phyloP scores from a whole-genome alignment of 1,139 yeast species.

The Nakaseomyces uthaithaninus region DNA sequence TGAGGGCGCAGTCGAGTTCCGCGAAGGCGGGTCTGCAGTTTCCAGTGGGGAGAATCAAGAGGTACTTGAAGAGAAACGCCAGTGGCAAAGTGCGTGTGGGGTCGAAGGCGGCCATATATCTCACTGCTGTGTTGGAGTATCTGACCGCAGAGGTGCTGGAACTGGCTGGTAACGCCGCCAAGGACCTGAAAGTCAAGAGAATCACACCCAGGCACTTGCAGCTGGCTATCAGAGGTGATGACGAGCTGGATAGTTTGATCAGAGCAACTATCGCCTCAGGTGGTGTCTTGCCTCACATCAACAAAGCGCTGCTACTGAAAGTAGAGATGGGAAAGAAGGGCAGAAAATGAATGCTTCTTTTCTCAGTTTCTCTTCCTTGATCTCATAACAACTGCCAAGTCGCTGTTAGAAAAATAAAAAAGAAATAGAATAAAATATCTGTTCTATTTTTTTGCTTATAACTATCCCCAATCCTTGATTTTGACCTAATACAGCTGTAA shows the following conservation, averaged over 20 bases:
- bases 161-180: conserved; percentile 98
- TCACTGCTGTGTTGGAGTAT: conserved; percentile 95
- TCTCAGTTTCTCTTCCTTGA: neutral
- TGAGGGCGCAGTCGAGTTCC: conserved; percentile 77
- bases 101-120: conserved; percentile 92
- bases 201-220: conserved; percentile 98
- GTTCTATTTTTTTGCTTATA: no score
- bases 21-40: conserved; percentile 97
- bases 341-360: conserved; percentile 9
- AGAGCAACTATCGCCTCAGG: conserved; percentile 98
- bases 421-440: no score
- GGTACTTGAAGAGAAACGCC: conserved; percentile 85
- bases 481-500: no score
- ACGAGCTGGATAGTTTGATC: conserved; percentile 90
- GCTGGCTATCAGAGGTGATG: conserved; percentile 98
- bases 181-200: conserved; percentile 96
- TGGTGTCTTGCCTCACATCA: conserved; percentile 97
- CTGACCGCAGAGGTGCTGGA: conserved; percentile 97
- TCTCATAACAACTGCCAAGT: no score
- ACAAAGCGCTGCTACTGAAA: conserved; percentile 84
- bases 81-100: conserved; percentile 95
- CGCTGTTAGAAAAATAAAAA: no score
- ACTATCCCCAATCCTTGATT: no score
- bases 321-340: conserved; percentile 60
- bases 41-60: conserved; percentile 98